Evolutionary conservation across 495 filamentous ascomycete species (phyloP), one percentile per base, ranked within the genome.

Genomic region (Penicillium soppii): DNA sequence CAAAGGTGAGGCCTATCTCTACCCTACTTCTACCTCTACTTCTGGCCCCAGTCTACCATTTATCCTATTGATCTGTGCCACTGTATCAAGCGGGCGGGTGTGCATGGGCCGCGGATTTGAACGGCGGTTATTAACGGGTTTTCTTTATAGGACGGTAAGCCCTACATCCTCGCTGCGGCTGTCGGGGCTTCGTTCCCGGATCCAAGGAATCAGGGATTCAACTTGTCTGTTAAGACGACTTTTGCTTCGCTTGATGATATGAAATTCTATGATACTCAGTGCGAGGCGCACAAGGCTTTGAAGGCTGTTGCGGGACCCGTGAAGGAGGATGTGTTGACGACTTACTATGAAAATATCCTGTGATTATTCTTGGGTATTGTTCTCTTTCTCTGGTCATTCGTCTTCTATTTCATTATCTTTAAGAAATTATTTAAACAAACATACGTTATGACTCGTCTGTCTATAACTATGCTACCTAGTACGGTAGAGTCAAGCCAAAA

Each of bases 181-280:
- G 81, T 74, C 1, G 74, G 74, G 6, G 52, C 57, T 12, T 68
- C 77, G 4, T 58, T 75, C 53, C 59, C 70, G 1, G 82, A 88
- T 57, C 70, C 75, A 3, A 78, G 82, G 4, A 78, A 76, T 54
- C 72, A 83, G 57, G 87, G 85, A n/a, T 88, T 70, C 69, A 89
- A 79, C 5, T 47, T 89, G 32, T 73, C 78, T 7, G 77, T 79
- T 10, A 76, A 80, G 58, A 78, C 74, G 43, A 76, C 75, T 35
- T 90, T 90, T 53, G 74, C 75, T 5, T 81, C 61, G 32, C 40
- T 83, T 44, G 85, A 83, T 8, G 87, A 90, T 65, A 83, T 89
- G 81, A 66, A 82, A 56, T 90, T 81, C 63, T 90, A 88, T 57
- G 86, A 90, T 66, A 60, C 50, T 5, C 74, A 81, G 50, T 87